A percentile compares a stretch with the other conserved stretches of the same genome.
Evolutionary conservation across 1,284 basidiomycete species (phyloP).

Genomic region (Blastosporella zonata): DNA sequence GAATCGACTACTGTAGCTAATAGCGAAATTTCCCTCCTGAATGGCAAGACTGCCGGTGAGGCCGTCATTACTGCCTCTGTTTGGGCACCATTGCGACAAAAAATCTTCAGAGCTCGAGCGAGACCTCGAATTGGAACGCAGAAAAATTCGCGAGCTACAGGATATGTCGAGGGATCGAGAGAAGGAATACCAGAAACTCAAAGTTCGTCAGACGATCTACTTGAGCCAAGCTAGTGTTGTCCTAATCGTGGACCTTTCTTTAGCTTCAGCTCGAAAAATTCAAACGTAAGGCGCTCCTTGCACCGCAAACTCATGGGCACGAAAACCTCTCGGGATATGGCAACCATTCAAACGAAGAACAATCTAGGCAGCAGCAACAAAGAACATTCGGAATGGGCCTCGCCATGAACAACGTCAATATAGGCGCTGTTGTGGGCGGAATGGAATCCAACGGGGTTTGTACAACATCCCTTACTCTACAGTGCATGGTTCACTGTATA

Average conservation of each 20-base stretch:
- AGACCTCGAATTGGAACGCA: constrained; percentile 74
- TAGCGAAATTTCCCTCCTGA: constrained; percentile 68
- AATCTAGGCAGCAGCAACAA: constrained; percentile 12
- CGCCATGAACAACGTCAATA: constrained; percentile 34
- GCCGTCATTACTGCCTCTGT: not conserved
- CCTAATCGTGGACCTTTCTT: not conserved
- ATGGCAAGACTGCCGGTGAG: constrained; percentile 61
- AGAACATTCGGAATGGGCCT: constrained; percentile 19
- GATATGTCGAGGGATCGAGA: constrained; percentile 73
- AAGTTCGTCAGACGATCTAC: constrained; percentile 53
- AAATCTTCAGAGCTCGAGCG: constrained; percentile 59
- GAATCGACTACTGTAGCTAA: constrained; percentile 49
- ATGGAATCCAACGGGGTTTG: constrained; percentile 68
- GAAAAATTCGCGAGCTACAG: constrained; percentile 69
- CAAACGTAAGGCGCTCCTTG: constrained; percentile 73
- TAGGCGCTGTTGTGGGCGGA: constrained; percentile 59
- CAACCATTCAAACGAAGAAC: constrained; percentile 17
- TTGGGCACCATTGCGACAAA: not conserved
- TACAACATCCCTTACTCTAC: constrained; percentile 10
- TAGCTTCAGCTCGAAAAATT: constrained; percentile 72
- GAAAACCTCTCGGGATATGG: constrained; percentile 18
- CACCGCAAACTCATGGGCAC: constrained; percentile 26
- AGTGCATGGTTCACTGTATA: not conserved
- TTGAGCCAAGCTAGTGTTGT: no score
- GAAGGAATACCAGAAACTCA: constrained; percentile 84